phyloP scores from a whole-genome alignment of 2,329 filamentous ascomycete genomes.

The Fusarium duplospermum region DNA sequence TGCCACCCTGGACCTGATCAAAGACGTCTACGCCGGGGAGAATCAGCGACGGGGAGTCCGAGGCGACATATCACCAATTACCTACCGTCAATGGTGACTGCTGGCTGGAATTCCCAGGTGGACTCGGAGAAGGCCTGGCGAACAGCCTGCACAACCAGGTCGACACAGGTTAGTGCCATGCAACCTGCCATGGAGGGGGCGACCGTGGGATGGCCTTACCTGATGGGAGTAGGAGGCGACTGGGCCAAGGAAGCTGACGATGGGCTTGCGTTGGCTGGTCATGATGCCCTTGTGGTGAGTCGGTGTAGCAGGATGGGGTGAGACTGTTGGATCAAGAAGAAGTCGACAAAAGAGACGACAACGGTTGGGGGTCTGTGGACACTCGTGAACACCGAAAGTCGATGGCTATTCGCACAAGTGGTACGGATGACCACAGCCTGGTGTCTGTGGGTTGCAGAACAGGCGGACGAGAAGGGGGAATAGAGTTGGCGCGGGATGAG shows the following conservation, averaged over 20 bases:
- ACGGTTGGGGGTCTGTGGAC: not conserved
- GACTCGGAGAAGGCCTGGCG: conserved; percentile 60
- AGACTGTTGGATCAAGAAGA: conserved; percentile 7
- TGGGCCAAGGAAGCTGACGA: conserved; percentile 63
- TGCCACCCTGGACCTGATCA: conserved; percentile 75
- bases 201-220: conserved; percentile 48
- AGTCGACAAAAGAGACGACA: not conserved
- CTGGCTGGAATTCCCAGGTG: conserved; percentile 61
- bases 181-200: conserved; percentile 19
- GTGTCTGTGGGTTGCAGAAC: conserved; percentile 9
- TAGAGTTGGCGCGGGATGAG: conserved; percentile 11
- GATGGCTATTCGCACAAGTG: conserved; percentile 1
- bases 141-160: conserved; percentile 54
- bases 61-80: conserved; percentile 6
- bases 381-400: not conserved
- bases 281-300: conserved; percentile 38
- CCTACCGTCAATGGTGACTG: conserved; percentile 62
- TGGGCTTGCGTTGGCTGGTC: conserved; percentile 49
- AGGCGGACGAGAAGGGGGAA: conserved; percentile 5
- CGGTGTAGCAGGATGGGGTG: conserved; percentile 11
- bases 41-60: conserved; percentile 15
- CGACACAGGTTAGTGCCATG: conserved; percentile 31
- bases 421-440: not conserved
- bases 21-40: conserved; percentile 74
- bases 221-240: conserved; percentile 64